phyloP scores from a whole-genome alignment of 2,329 filamentous ascomycete genomes.

The Onygena corvina region DNA sequence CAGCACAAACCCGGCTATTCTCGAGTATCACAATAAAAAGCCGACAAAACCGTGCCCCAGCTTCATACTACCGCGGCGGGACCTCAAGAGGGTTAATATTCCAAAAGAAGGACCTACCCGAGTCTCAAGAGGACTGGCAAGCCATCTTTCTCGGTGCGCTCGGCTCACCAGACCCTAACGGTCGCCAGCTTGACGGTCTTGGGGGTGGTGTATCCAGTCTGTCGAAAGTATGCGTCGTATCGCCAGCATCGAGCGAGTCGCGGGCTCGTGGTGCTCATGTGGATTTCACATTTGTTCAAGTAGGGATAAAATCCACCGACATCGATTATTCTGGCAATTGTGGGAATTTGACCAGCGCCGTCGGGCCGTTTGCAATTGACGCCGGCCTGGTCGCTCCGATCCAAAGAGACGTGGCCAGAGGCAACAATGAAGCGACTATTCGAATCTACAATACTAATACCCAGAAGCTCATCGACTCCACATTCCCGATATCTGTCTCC shows the following conservation, averaged over 20 bases:
- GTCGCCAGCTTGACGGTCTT: slow-evolving; percentile 60
- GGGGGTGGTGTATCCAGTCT: slow-evolving; percentile 57
- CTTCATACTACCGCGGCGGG: slow-evolving; percentile 54
- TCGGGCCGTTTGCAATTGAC: slow-evolving; percentile 55
- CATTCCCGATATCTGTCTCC: slow-evolving; percentile 37
- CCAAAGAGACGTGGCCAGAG: slow-evolving; percentile 12
- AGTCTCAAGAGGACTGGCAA: slow-evolving; percentile 36
- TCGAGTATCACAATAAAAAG: not conserved
- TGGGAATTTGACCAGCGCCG: slow-evolving; percentile 58
- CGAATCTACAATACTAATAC: slow-evolving; percentile 62
- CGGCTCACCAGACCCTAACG: slow-evolving; percentile 54
- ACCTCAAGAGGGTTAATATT: slow-evolving; percentile 58
- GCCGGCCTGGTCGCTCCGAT: slow-evolving; percentile 34
- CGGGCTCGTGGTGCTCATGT: slow-evolving; percentile 40
- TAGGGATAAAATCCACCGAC: slow-evolving; percentile 49
- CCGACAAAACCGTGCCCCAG: slow-evolving; percentile 32
- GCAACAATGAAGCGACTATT: slow-evolving; percentile 33
- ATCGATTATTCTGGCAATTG: slow-evolving; percentile 61
- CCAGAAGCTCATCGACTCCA: slow-evolving; percentile 48
- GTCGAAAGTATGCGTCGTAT: slow-evolving; percentile 59
- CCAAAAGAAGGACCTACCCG: slow-evolving; percentile 41
- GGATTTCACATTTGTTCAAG: slow-evolving; percentile 59
- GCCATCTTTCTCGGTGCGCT: slow-evolving; percentile 48
- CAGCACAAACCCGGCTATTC: not conserved
- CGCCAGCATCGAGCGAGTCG: slow-evolving; percentile 32